Evolutionary conservation across 306 rosid genomes (phyloP), one percentile per base, ranked within the genome.

Genomic region (Citrullus amarus): DNA sequence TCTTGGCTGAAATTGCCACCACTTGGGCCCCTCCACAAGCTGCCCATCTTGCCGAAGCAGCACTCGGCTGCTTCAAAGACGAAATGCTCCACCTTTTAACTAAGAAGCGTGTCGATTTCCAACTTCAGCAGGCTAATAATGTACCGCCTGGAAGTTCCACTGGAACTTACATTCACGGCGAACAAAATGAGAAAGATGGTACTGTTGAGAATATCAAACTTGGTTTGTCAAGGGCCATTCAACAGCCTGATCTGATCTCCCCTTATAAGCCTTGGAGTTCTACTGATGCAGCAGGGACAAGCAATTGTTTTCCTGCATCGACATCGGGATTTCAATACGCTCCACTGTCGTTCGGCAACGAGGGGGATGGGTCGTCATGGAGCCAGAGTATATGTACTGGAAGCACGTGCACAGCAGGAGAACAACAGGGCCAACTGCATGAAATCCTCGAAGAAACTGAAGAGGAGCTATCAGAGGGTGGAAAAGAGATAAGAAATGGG

Each of bases 1-100:
- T 92, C 61, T 89, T 92, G 93, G 97, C 97, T 12, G 97, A 92
- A 87, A 92, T 92, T 66, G 91, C 93, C n/a, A 92, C 96, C 58
- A 92, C 96, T 28, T 75, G 90, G 82, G 93, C 90, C 57, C 96
- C 91, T 5, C 96, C 96, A 2, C 91, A 92, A 80, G 97, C 86
- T 46, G 88, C 93, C 67, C 92, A 92, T 79, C 89, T 87, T 8
- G 96, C 97, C 13, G 96, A 92, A 81, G 93, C 96, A n/a, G 97
- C 97, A 0, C 93, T 90, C 1, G 96, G 97, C 78, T 90, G 96
- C 87, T 92, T 92, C 79, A 92, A 92, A 85, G 97, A 92, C 43
- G 96, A 90, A 88, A 87, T 92, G 82, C 92, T 86, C 79, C 96
- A 92, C 79, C 93, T 92, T 80, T 93, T 92, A 34, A 88, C 90